Evolutionary conservation across 2,329 filamentous ascomycete genomes (phyloP), one percentile per base, ranked within the genome.

Genomic region (Orbilia brochopaga): DNA sequence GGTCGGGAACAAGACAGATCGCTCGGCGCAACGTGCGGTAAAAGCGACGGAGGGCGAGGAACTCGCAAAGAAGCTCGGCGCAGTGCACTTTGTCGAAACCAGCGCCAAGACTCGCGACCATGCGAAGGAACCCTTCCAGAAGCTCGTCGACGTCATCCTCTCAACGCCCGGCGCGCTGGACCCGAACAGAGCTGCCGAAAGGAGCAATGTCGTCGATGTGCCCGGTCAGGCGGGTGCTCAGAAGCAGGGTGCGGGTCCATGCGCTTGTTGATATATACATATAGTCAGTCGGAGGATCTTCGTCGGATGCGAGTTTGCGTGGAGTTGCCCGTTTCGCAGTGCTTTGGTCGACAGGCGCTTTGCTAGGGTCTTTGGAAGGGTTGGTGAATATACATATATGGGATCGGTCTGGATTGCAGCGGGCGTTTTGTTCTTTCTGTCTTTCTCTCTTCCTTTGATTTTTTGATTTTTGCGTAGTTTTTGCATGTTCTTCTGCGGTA

Each of bases 81-180:
- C 80, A 1, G 53, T 65, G n/a, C 78, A 79, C 5, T 85, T 85
- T 77, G 84, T 83, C 74, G 84, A 86, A 78, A 82, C 82, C 48
- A 85, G 83, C 76, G 80, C 82, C 50, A 84, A 84, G 79, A 84
- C 83, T 23, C 79, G 82, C 54, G 82, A 84, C 76, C 83, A 84
- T 75, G 81, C 85, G 21, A 78, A 81, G 69, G 79, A 78, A 75
- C 82, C 83, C 17, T 86, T 86, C 76, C 78, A 84, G 52, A 83
- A 84, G 57, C 79, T 84, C 51, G 82, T 85, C 27, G 81, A 83
- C 74, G 78, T 78, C 69, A 82, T 85, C 70, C 80, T 85, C 24
- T 79, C 79, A 63, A 81, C 78, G 44, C 81, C 81, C 0, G 78
- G 81, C 42, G 76, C 85, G 24, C 75, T 84, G 73, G 77, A 78